Conservation (phyloP, 208 protist genomes). For the Zelonia costaricensis region DNA sequence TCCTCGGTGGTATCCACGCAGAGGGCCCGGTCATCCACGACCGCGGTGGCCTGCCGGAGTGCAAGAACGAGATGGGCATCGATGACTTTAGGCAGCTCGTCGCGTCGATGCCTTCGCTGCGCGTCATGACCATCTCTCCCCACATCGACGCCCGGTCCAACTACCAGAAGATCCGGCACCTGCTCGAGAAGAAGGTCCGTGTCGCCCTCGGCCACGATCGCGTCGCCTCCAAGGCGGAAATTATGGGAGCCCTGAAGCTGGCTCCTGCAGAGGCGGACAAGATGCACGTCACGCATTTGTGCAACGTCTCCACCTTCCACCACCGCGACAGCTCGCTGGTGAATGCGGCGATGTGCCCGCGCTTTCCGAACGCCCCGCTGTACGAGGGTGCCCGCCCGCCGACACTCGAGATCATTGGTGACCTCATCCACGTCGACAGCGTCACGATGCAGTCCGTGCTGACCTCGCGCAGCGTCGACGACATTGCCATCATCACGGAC, state of each 20-base stretch:
- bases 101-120: conserved; percentile 54
- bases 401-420: conserved; percentile 66
- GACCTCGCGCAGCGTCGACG: conserved; percentile 35
- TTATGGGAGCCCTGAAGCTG: conserved; percentile 55
- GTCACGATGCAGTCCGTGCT: conserved; percentile 57
- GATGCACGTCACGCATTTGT: conserved; percentile 65
- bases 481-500: conserved; percentile 69
- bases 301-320: conserved; percentile 74
- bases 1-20: conserved; percentile 69
- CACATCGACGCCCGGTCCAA: conserved; percentile 46
- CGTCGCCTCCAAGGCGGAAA: conserved; percentile 51
- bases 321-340: conserved; percentile 65
- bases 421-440: conserved; percentile 65
- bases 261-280: conserved; percentile 36
- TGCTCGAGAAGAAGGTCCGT: conserved; percentile 45
- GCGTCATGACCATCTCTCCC: conserved; percentile 72
- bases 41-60: conserved; percentile 56
- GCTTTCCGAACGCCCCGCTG: conserved; percentile 50
- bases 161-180: conserved; percentile 53
- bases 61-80: conserved; percentile 36
- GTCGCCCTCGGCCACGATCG: conserved; percentile 61
- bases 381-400: conserved; percentile 55
- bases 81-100: conserved; percentile 46
- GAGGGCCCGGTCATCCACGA: conserved; percentile 72
- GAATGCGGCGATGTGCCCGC: conserved; percentile 56